Evolutionary conservation across 345 rosid genomes (phyloP).

Genomic region (Reutealis trisperma): DNA sequence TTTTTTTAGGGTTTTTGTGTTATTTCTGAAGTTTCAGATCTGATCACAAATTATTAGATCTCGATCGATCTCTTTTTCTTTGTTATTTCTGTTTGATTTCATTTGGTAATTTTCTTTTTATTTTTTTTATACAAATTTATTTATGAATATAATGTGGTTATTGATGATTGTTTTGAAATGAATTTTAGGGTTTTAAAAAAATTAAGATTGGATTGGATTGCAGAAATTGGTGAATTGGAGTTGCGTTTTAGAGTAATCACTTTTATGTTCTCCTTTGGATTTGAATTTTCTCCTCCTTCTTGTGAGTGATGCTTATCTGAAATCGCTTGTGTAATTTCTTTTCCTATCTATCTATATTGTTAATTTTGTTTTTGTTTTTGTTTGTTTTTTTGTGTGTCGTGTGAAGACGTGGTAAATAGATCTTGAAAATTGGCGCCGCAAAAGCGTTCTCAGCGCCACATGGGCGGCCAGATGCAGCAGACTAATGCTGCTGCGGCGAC

Average conservation of each 20-base stretch:
- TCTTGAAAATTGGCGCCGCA: conserved; percentile 99
- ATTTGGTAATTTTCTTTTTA: background rate
- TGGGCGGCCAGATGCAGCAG: conserved; percentile 99
- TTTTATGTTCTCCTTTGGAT: conserved; percentile 59
- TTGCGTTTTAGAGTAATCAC: conserved; percentile 14
- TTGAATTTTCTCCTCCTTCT: conserved; percentile 43
- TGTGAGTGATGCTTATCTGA: conserved; percentile 44
- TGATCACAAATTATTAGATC: background rate
- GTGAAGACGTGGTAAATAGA: conserved; percentile 59
- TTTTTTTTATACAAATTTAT: no score
- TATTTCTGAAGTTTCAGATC: conserved; percentile 20
- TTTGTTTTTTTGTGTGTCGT: background rate
- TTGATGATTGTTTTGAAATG: background rate
- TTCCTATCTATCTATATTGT: no score
- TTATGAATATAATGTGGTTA: background rate
- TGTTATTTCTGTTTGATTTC: background rate
- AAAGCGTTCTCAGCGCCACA: conserved; percentile 99
- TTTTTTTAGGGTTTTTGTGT: background rate
- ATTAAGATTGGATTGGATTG: background rate
- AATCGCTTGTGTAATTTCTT: background rate
- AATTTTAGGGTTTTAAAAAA: background rate
- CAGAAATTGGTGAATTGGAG: conserved; percentile 9
- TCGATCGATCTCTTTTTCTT: background rate
- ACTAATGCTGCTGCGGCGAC: conserved; percentile 80
- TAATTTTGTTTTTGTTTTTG: background rate